Conservation (phyloP, 768 basidiomycete genomes). For the Russula compacta region DNA sequence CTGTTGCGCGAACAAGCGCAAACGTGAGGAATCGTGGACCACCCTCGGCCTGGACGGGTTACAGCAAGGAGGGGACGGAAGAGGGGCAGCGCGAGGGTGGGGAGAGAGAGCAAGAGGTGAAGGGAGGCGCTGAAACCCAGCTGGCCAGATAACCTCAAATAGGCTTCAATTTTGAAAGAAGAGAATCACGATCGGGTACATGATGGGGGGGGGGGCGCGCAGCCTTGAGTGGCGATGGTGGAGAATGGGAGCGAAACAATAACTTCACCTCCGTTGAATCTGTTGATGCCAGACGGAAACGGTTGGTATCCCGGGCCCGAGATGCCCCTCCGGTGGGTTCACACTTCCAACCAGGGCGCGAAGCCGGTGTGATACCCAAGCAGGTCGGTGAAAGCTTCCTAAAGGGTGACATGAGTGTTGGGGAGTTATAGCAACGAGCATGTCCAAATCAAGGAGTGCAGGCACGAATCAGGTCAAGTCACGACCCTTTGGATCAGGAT, state of each 20-base stretch:
- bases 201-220: background rate
- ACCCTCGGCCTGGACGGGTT: slow-evolving; percentile 11
- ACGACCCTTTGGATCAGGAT: background rate
- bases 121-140: slow-evolving; percentile 2
- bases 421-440: slow-evolving; percentile 17
- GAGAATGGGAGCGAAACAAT: background rate
- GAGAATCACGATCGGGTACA: slow-evolving; percentile 13
- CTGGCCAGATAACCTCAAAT: slow-evolving; percentile 14
- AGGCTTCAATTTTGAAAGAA: slow-evolving; percentile 3
- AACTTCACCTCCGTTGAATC: background rate
- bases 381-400: background rate
- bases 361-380: background rate
- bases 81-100: background rate
- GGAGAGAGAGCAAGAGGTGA: slow-evolving; percentile 1
- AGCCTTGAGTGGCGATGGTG: background rate
- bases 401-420: slow-evolving; percentile 1
- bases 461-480: background rate
- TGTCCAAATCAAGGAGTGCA: background rate
- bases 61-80: background rate
- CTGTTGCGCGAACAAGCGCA: background rate
- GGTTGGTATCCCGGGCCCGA: background rate
- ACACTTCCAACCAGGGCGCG: background rate
- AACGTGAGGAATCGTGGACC: slow-evolving; percentile 1
- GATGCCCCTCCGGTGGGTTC: slow-evolving; percentile 2
- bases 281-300: slow-evolving; percentile 1